Evolutionary conservation across 2,329 filamentous ascomycete species (phyloP).

Genomic region (Ophiostoma australiae): DNA sequence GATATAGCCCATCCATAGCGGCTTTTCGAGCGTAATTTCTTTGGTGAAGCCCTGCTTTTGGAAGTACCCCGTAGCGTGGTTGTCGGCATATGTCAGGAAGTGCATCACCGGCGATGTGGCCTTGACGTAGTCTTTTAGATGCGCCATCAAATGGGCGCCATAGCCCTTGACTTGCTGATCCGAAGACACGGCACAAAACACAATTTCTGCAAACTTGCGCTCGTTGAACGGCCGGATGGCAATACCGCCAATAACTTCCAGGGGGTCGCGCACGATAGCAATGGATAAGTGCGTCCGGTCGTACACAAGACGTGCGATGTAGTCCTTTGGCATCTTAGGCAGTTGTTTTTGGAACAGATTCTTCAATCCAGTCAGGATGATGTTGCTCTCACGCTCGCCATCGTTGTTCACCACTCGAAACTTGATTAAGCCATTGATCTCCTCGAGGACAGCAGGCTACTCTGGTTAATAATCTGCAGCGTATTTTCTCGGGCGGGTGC

Average conservation of each 20-base stretch:
- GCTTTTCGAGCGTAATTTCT: conserved; percentile 86
- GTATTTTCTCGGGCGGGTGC: neutral
- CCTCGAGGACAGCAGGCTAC: conserved; percentile 79
- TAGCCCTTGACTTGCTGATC: conserved; percentile 99
- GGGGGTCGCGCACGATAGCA: conserved; percentile 92
- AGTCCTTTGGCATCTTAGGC: conserved; percentile 99
- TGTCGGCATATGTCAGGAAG: conserved; percentile 97
- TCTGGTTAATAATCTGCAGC: neutral
- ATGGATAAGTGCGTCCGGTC: conserved; percentile 95
- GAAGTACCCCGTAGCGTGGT: conserved; percentile 98
- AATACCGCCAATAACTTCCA: conserved; percentile 94
- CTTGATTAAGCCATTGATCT: conserved; percentile 89
- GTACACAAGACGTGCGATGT: conserved; percentile 95
- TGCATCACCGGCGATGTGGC: conserved; percentile 96
- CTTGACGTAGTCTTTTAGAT: conserved; percentile 97
- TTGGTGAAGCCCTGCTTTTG: conserved; percentile 99
- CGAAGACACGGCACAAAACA: conserved; percentile 95
- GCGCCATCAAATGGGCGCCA: conserved; percentile 94
- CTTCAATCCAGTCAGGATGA: conserved; percentile 92
- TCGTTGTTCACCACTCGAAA: conserved; percentile 99
- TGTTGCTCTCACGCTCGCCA: conserved; percentile 76
- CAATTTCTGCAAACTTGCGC: conserved; percentile 92
- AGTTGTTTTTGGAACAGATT: conserved; percentile 98
- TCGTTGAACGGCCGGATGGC: conserved; percentile 92
- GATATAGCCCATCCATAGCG: conserved; percentile 98